Base-by-base conservation (phyloP, 116 monocot genomes). In the Trichopus zeylanicus region DNA sequence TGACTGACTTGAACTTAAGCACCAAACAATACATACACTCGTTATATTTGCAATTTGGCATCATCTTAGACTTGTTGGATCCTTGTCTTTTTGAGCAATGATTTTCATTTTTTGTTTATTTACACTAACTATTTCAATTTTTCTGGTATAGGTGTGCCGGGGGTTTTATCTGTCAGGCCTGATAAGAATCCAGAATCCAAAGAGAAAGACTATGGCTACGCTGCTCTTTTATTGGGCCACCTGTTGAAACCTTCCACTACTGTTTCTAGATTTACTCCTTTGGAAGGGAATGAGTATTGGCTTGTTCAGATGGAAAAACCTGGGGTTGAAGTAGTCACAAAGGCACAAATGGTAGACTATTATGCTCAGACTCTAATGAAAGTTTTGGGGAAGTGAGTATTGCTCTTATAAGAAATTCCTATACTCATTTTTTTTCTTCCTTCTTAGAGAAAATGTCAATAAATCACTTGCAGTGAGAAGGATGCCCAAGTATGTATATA, bases 401-500 rank as follows among this genome's bases (percentile, higher is more conserved):
- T 57, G 12, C 42, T 42, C 42, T 42, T 42, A 42, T 16, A 42
- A 42, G 42, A n/a, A 42, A 18, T 9, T 1, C 42, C n/a, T 42
- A 9, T 3, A 1, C 12, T 2, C n/a, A n/a, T n/a, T n/a, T n/a
- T n/a, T n/a, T 39, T 13, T 7, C 39, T 2, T n/a, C 24, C 26
- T 31, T 35, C 10, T 12, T 31, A 26, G 6, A 35, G 56, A 0
- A 39, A 54, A 6, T 47, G 58, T 53, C 26, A 9, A 18, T 62
- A 29, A 8, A 12, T 16, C 7, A 2, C 60, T 33, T 72, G 47
- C 51, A 93, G 93, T 69, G 86, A 89, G 71, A 80, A 78, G 38
- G 94, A 94, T 76, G 86, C 94, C 22, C 81, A 94, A 78, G 75
- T 76, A 25, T 77, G 73, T 61, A 86, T 94, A 66, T 89, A 94